A percentile compares a stretch with the other conserved stretches of the same genome.
Conservation (phyloP, 2,329 filamentous ascomycete species). For the Apiospora hydei region DNA sequence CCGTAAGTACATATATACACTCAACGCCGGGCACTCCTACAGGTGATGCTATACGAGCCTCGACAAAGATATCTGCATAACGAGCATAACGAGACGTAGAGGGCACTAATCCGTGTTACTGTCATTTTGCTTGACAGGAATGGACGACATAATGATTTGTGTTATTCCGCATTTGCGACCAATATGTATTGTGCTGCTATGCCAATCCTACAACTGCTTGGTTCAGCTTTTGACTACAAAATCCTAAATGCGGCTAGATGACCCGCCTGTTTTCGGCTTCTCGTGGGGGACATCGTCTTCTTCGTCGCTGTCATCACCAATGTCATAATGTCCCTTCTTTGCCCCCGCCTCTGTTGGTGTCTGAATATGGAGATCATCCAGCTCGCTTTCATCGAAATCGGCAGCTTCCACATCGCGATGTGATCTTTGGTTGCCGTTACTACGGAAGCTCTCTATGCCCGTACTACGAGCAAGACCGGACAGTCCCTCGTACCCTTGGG, state of each 20-base stretch:
- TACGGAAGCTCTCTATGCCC: slow-evolving; percentile 56
- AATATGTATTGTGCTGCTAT: background rate
- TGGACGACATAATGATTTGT: too few species aligned
- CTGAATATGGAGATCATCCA: slow-evolving; percentile 65
- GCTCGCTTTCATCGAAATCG: slow-evolving; percentile 71
- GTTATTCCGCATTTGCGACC: background rate
- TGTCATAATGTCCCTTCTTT: slow-evolving; percentile 63
- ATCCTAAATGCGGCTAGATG: slow-evolving; percentile 22
- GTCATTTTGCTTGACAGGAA: too few species aligned
- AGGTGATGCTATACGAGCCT: too few species aligned
- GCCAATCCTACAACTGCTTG: background rate
- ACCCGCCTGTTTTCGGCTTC: slow-evolving; percentile 29
- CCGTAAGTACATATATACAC: background rate
- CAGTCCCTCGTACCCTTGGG: slow-evolving; percentile 62
- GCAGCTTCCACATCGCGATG: slow-evolving; percentile 65
- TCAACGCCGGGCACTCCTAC: too few species aligned
- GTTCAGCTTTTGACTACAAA: background rate
- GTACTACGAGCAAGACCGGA: slow-evolving; percentile 44
- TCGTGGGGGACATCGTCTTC: slow-evolving; percentile 45
- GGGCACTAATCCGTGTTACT: too few species aligned
- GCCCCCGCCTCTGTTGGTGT: slow-evolving; percentile 51
- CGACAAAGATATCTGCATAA: too few species aligned
- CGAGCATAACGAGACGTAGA: too few species aligned
- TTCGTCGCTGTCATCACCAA: slow-evolving; percentile 65
- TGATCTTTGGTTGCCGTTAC: slow-evolving; percentile 47